Conservation (phyloP, 2,329 filamentous ascomycete species). For the Cladosporium sp. region DNA sequence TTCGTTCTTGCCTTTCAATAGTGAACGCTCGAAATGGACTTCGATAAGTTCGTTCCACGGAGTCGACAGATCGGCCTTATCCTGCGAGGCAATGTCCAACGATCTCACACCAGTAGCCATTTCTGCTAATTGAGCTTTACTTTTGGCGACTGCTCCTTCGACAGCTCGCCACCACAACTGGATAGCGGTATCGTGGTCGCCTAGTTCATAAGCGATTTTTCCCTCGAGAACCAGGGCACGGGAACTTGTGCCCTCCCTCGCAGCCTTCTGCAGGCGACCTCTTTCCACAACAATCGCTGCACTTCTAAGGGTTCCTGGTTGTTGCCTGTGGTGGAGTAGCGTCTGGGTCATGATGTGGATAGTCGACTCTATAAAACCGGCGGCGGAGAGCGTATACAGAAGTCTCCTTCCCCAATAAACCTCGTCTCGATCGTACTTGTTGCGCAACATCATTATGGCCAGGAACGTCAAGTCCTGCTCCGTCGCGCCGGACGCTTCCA, state of each 20-base stretch:
- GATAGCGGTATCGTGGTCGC: conserved; percentile 32
- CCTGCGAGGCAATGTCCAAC: conserved; percentile 3
- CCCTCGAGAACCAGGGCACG: conserved; percentile 37
- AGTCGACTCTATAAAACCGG: conserved; percentile 30
- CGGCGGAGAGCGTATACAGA: conserved; percentile 29
- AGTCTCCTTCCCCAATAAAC: conserved; percentile 29
- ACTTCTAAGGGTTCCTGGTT: conserved; percentile 25
- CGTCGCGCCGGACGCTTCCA: conserved; percentile 14
- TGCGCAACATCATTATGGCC: conserved; percentile 19
- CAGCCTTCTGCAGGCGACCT: conserved; percentile 30
- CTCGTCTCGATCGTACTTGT: conserved; percentile 10
- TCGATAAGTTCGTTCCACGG: conserved; percentile 38
- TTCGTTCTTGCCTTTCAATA: conserved; percentile 14
- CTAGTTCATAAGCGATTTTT: conserved; percentile 30
- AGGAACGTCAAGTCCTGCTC: conserved; percentile 21
- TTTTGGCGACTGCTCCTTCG: conserved; percentile 26
- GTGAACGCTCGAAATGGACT: conserved; percentile 28
- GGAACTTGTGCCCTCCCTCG: conserved; percentile 26
- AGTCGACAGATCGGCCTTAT: conserved; percentile 30
- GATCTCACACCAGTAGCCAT: not conserved
- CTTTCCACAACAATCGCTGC: conserved; percentile 25
- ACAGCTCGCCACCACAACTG: conserved; percentile 33
- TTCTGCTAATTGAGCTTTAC: not conserved
- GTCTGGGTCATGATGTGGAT: conserved; percentile 31
- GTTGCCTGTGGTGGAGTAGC: conserved; percentile 21